These are phyloP conservation scores for Stagonosporopsis tanaceti DNA, from an alignment of 2,329 filamentous ascomycete species.

Conservation along the genomic window DNA sequence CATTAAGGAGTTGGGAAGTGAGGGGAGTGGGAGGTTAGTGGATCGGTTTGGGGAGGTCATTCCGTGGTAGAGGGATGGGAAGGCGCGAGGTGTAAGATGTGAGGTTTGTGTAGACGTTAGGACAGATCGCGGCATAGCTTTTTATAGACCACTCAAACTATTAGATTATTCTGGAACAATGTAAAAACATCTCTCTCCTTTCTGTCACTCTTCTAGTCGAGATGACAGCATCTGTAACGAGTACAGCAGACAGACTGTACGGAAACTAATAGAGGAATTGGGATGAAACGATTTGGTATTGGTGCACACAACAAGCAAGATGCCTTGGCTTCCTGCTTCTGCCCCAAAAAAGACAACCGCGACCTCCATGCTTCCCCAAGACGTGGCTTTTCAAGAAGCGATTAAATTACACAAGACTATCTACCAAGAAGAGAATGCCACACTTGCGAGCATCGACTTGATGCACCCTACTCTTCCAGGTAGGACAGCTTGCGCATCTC, in stretches of 20 bases:
- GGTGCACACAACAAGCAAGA: neutral
- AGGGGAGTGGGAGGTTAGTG: conserved; percentile 52
- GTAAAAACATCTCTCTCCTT: too few species aligned
- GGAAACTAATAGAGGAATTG: neutral
- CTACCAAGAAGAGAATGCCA: conserved; percentile 8
- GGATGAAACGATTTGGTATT: conserved; percentile 7
- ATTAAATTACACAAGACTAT: conserved; percentile 7
- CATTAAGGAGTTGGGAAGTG: conserved; percentile 43
- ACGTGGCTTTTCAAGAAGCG: neutral
- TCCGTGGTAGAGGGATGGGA: conserved; percentile 47
- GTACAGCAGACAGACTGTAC: neutral
- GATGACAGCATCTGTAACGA: too few species aligned
- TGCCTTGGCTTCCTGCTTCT: neutral
- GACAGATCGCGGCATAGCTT: neutral
- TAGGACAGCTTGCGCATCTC: conserved; percentile 99
- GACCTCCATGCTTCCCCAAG: neutral
- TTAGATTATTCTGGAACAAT: too few species aligned
- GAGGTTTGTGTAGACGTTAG: neutral
- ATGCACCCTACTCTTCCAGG: conserved; percentile 53
- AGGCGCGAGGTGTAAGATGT: too few species aligned
- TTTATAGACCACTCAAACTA: too few species aligned
- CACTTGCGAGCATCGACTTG: neutral
- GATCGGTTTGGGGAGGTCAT: conserved; percentile 56
- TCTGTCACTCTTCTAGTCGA: neutral
- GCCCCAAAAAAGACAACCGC: neutral